Conservation (phyloP, 2,329 filamentous ascomycete genomes). For the Phialophora tarda region DNA sequence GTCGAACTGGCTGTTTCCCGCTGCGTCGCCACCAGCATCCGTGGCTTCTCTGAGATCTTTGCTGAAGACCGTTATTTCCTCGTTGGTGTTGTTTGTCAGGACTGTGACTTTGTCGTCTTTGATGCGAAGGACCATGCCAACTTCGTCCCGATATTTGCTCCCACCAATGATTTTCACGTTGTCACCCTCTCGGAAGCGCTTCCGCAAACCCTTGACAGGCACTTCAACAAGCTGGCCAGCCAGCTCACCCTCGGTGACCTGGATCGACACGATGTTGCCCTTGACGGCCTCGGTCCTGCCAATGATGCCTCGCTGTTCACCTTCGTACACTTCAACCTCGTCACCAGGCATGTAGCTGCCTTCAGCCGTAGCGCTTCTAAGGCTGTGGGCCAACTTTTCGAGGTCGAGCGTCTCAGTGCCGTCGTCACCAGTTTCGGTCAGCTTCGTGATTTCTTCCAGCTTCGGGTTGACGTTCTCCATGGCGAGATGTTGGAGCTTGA, state of each 20-base stretch:
- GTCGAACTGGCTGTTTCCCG: constrained; percentile 74
- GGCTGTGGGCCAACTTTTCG: constrained; percentile 83
- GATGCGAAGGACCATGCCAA: constrained; percentile 95
- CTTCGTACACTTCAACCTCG: constrained; percentile 93
- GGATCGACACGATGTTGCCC: constrained; percentile 88
- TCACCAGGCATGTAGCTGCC: constrained; percentile 91
- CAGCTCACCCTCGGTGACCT: constrained; percentile 81
- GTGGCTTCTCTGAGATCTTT: constrained; percentile 93
- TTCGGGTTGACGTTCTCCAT: constrained; percentile 91
- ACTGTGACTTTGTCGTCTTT: constrained; percentile 90
- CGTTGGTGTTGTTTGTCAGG: constrained; percentile 88
- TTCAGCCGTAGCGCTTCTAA: constrained; percentile 81
- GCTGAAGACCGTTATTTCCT: constrained; percentile 96
- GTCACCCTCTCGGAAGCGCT: constrained; percentile 90
- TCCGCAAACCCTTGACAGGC: constrained; percentile 87
- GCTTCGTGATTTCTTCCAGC: constrained; percentile 93
- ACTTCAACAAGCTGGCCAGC: constrained; percentile 87
- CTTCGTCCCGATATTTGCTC: constrained; percentile 90
- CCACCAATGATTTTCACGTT: constrained; percentile 99
- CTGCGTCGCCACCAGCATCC: constrained; percentile 79
- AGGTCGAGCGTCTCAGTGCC: constrained; percentile 93
- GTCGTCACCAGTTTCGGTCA: constrained; percentile 85
- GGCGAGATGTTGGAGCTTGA: constrained; percentile 85
- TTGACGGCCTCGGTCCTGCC: constrained; percentile 86
- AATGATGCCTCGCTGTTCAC: constrained; percentile 89